Conservation (phyloP, 1,139 yeast species). For the Yamadazyma epiphylla region DNA sequence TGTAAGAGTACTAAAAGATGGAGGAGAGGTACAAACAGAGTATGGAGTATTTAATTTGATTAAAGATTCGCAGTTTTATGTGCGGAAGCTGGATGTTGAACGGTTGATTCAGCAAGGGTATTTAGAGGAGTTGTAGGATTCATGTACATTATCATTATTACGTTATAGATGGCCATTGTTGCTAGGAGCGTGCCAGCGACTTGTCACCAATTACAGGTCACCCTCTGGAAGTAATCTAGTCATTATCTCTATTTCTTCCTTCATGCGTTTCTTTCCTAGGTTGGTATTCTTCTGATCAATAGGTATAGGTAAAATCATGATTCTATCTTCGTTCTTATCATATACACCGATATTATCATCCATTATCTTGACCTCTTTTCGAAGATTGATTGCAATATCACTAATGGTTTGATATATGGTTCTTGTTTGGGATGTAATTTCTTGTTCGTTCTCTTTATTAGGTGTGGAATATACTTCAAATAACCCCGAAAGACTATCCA, state of each 20-base stretch:
- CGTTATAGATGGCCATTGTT: conserved; percentile 1
- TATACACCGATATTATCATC: conserved; percentile 55
- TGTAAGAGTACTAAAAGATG: conserved; percentile 88
- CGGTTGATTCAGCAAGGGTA: conserved; percentile 93
- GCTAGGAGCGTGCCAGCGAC: too few relatives aligned
- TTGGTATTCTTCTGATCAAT: conserved; percentile 62
- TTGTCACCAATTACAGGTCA: conserved; percentile 2
- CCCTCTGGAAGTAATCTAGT: conserved; percentile 17
- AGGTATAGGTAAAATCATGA: conserved; percentile 55
- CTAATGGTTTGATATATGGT: conserved; percentile 31
- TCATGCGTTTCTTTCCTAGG: conserved; percentile 49
- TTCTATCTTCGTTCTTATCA: conserved; percentile 39
- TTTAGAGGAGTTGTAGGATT: conserved; percentile 59
- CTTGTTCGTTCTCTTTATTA: conserved; percentile 16
- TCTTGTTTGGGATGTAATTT: conserved; percentile 27
- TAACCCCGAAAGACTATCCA: conserved; percentile 36
- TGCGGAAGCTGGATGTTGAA: conserved; percentile 90
- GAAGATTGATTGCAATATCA: conserved; percentile 42
- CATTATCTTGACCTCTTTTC: conserved; percentile 55
- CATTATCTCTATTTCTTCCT: conserved; percentile 30
- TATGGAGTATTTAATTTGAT: conserved; percentile 93
- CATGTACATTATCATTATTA: background rate
- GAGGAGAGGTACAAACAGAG: conserved; percentile 96
- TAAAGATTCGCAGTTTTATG: conserved; percentile 94
- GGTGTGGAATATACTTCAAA: conserved; percentile 35